Evolutionary conservation across 169 alveolate species (phyloP), one percentile per base, ranked within the genome.

Genomic region (Plasmodium yoelii): DNA sequence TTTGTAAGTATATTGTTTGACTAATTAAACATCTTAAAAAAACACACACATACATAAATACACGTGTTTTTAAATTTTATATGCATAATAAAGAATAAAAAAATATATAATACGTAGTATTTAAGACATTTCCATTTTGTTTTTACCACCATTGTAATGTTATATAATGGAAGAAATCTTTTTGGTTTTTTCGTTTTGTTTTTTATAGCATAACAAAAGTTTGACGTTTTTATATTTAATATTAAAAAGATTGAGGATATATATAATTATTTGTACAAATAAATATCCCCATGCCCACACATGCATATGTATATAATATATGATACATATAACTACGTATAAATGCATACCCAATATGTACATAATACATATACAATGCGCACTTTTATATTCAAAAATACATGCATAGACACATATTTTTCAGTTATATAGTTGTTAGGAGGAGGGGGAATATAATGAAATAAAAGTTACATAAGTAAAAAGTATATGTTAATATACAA

Each of bases 181-280:
- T 34, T 39, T 73, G n/a, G 70, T 73, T 73, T 73, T 73, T 73
- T 73, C 63, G 60, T 73, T 63, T 73, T 59, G 57, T 73, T 73
- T 67, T 73, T 73, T 28, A 73, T 59, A 73, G 60, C 42, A 15
- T 39, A 64, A 53, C 24, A 55, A 69, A 56, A 4, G 59, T 73
- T 73, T 73, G 47, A 47, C 49, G 68, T 6, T 39, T 39, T 73
- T 57, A 39, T 26, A 56, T 51, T 63, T 47, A 73, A 73, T 51
- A 46, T 73, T 18, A 12, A 44, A 73, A 18, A 34, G 15, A 22
- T 22, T 22, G 26, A 49, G 63, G 49, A 49, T 56, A 55, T 56
- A 69, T 60, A 46, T 69, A 13, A 4, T 6, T 3, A 51, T 15
- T 51, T 51, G 22, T 51, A 51, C 59, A 12, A 3, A 51, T 51